A percentile compares a stretch with the other conserved stretches of the same genome.
phyloP scores from a whole-genome alignment of 495 filamentous ascomycete species.

The Aspergillus mulundensis region DNA sequence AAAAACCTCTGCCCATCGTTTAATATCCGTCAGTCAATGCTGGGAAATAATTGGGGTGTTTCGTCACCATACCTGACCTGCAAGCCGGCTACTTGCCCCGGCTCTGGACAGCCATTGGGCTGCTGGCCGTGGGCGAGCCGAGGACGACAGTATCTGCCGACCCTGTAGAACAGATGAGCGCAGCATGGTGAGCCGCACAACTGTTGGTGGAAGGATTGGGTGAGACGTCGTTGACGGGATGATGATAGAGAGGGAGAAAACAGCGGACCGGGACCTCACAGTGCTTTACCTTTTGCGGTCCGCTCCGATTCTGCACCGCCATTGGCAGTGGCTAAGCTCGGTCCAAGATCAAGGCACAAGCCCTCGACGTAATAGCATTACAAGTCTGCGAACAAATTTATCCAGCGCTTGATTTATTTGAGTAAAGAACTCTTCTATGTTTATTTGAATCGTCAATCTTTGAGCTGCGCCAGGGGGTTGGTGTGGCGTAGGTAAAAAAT shows the following conservation, averaged over 20 bases:
- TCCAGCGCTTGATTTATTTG: background rate
- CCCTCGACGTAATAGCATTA: no score
- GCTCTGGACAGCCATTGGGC: constrained; percentile 46
- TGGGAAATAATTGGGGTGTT: background rate
- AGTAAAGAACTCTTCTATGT: no score
- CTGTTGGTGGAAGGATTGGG: constrained; percentile 30
- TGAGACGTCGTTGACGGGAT: constrained; percentile 29
- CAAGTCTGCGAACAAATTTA: background rate
- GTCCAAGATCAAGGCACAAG: background rate
- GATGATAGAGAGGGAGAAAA: constrained; percentile 29
- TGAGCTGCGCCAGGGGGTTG: no score
- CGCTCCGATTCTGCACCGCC: constrained; percentile 43
- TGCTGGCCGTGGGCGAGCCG: constrained; percentile 40
- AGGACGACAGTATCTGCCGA: constrained; percentile 41
- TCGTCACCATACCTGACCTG: constrained; percentile 39
- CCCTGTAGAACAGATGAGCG: constrained; percentile 44
- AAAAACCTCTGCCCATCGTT: constrained; percentile 36
- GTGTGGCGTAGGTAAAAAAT: no score
- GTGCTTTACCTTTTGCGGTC: constrained; percentile 46
- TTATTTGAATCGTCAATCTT: no score
- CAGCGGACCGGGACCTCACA: constrained; percentile 27
- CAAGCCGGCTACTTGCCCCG: constrained; percentile 40
- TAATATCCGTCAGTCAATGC: background rate
- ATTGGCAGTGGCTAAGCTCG: constrained; percentile 22
- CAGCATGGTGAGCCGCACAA: constrained; percentile 49